Percentiles rank a stretch among this genome's conserved stretches.
Conservation (phyloP, 768 basidiomycete species). For the Mycena polygramma region DNA sequence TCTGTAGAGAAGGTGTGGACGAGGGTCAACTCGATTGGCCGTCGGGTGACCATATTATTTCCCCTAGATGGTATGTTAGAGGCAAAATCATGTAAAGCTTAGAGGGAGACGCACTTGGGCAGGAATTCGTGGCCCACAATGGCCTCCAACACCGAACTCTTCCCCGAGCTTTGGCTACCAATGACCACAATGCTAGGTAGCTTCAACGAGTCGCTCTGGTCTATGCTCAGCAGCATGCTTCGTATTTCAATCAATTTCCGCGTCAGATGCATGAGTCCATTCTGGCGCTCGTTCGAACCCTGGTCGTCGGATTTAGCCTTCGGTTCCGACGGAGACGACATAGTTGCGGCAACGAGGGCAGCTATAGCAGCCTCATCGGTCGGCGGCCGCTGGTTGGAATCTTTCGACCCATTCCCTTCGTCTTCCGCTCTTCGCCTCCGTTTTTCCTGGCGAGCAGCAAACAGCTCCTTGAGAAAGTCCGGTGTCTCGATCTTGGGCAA, state of each 20-base stretch:
- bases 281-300: slow-evolving; percentile 66
- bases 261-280: slow-evolving; percentile 94
- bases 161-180: slow-evolving; percentile 98
- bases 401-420: slow-evolving; percentile 49
- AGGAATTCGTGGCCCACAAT: slow-evolving; percentile 98
- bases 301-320: slow-evolving; percentile 53
- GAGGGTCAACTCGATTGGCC: slow-evolving; percentile 97
- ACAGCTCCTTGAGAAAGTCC: slow-evolving; percentile 81
- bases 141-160: slow-evolving; percentile 97
- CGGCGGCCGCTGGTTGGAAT: slow-evolving; percentile 61
- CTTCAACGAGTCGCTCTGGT: slow-evolving; percentile 94
- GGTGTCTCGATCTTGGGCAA: slow-evolving; percentile 66
- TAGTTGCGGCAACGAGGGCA: slow-evolving; percentile 80
- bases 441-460: slow-evolving; percentile 49
- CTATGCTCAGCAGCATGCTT: slow-evolving; percentile 93
- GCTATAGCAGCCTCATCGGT: slow-evolving; percentile 77
- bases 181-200: slow-evolving; percentile 98
- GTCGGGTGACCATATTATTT: slow-evolving; percentile 98
- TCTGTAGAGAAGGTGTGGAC: slow-evolving; percentile 85
- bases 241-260: slow-evolving; percentile 96
- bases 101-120: slow-evolving; percentile 81
- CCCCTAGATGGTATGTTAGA: slow-evolving; percentile 68
- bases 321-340: slow-evolving; percentile 81
- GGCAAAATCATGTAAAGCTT: slow-evolving; percentile 8
- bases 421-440: slow-evolving; percentile 47